phyloP scores from a whole-genome alignment of 768 basidiomycete species.

The Hericium rajendrae region DNA sequence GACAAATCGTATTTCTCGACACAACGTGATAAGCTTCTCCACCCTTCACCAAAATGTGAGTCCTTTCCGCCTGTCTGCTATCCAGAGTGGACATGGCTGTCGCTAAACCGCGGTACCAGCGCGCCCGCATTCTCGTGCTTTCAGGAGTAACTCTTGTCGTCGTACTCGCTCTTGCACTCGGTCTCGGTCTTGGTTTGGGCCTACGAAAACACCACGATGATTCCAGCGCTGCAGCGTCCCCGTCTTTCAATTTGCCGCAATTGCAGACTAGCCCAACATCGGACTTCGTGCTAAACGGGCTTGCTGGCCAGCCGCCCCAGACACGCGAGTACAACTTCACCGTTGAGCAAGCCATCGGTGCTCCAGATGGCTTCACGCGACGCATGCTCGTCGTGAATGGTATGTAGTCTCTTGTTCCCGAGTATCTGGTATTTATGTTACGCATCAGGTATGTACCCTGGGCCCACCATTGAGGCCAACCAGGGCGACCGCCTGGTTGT shows the following conservation, averaged over 20 bases:
- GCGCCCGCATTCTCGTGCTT: neutral
- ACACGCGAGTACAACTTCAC: conserved; percentile 36
- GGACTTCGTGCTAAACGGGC: conserved; percentile 11
- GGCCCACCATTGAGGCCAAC: conserved; percentile 30
- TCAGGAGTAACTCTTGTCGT: conserved; percentile 4
- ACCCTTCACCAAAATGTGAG: neutral
- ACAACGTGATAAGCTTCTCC: neutral
- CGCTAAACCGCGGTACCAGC: neutral
- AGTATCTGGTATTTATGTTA: neutral
- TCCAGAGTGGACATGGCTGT: neutral
- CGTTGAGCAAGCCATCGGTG: conserved; percentile 27
- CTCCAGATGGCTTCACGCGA: conserved; percentile 33
- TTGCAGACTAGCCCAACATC: neutral
- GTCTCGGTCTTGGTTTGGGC: conserved; percentile 18
- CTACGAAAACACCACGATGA: conserved; percentile 5
- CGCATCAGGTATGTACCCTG: conserved; percentile 23
- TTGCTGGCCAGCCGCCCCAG: conserved; percentile 19
- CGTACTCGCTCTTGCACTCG: conserved; percentile 18
- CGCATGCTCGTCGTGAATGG: conserved; percentile 41
- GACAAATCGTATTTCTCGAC: too few species aligned
- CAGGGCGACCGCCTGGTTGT: conserved; percentile 27
- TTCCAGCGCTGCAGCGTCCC: neutral
- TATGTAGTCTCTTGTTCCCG: conserved; percentile 4
- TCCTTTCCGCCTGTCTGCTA: neutral
- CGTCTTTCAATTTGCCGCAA: neutral